Conservation (phyloP, 768 basidiomycete genomes). For the Mycena maculata region DNA sequence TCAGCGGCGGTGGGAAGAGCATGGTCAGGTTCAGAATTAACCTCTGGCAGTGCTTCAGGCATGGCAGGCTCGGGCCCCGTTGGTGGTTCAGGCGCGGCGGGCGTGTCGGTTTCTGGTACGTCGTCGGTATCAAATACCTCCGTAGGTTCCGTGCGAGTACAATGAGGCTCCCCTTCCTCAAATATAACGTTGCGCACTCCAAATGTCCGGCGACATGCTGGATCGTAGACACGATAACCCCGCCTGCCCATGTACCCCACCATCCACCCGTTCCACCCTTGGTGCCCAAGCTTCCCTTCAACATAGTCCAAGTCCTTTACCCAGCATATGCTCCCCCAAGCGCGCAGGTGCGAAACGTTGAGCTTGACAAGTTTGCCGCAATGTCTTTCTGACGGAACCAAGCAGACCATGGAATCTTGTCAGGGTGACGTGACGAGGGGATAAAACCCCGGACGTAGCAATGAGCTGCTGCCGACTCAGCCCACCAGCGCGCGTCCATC, state of each 20-base stretch:
- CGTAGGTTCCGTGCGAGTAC: background rate
- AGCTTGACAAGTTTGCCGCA: background rate
- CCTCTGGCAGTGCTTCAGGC: background rate
- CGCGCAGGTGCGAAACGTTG: slow-evolving; percentile 1
- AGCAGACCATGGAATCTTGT: background rate
- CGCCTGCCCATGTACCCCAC: slow-evolving; percentile 33
- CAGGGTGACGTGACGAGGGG: slow-evolving; percentile 27
- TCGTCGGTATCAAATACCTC: too few relatives aligned
- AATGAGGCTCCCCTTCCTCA: slow-evolving; percentile 19
- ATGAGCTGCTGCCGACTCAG: slow-evolving; percentile 2
- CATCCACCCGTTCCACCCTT: slow-evolving; percentile 32
- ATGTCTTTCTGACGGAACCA: slow-evolving; percentile 20
- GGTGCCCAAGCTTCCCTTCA: slow-evolving; percentile 29
- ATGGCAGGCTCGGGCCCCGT: background rate
- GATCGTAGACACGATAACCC: slow-evolving; percentile 30
- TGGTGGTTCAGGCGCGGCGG: slow-evolving; percentile 8
- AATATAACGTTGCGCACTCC: slow-evolving; percentile 26
- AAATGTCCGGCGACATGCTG: slow-evolving; percentile 6
- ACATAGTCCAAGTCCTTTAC: slow-evolving; percentile 23
- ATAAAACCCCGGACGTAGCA: slow-evolving; percentile 41
- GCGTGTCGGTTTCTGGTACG: too few relatives aligned
- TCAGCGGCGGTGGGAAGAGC: too few relatives aligned
- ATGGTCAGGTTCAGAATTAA: too few relatives aligned
- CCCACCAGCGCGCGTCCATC: background rate
- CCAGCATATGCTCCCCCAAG: background rate